Evolutionary conservation across 495 filamentous ascomycete genomes (phyloP).

Genomic region (Talaromyces borbonicus): DNA sequence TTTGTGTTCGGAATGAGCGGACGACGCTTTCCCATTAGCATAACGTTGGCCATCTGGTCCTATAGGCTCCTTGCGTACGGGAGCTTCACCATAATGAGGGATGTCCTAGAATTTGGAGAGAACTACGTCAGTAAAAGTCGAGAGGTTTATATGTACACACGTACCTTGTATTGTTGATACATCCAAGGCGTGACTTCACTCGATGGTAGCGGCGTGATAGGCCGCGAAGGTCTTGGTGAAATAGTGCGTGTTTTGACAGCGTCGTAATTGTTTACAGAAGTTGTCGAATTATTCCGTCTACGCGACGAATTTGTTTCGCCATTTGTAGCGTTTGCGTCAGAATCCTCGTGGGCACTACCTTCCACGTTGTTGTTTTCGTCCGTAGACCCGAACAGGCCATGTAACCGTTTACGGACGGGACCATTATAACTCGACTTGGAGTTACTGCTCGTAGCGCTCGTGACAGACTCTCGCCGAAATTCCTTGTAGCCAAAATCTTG

Average conservation of each 20-base stretch:
- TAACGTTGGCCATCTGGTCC: constrained; percentile 61
- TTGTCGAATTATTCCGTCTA: constrained; percentile 67
- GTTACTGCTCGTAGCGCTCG: constrained; percentile 81
- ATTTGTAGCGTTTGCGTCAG: constrained; percentile 43
- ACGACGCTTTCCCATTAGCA: constrained; percentile 27
- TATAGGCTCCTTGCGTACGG: constrained; percentile 61
- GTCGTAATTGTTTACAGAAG: constrained; percentile 42
- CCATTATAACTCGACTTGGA: constrained; percentile 70
- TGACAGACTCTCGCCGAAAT: constrained; percentile 76
- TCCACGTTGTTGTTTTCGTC: constrained; percentile 56
- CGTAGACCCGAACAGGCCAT: constrained; percentile 62
- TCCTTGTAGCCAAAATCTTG: constrained; percentile 57
- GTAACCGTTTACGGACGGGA: constrained; percentile 62
- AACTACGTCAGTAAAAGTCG: constrained; percentile 7
- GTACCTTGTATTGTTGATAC: constrained; percentile 78
- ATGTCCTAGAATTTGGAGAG: constrained; percentile 49
- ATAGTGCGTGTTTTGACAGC: constrained; percentile 34
- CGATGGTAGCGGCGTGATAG: constrained; percentile 75
- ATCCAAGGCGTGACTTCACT: constrained; percentile 94
- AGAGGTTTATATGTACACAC: constrained; percentile 18
- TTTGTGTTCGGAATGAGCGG: constrained; percentile 30
- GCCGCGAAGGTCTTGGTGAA: constrained; percentile 61
- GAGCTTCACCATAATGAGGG: constrained; percentile 71
- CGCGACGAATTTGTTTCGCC: constrained; percentile 45
- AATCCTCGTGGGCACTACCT: constrained; percentile 60